Evolutionary conservation across 805 yeast species (phyloP).

Genomic region (Suhomyces prunicola): DNA sequence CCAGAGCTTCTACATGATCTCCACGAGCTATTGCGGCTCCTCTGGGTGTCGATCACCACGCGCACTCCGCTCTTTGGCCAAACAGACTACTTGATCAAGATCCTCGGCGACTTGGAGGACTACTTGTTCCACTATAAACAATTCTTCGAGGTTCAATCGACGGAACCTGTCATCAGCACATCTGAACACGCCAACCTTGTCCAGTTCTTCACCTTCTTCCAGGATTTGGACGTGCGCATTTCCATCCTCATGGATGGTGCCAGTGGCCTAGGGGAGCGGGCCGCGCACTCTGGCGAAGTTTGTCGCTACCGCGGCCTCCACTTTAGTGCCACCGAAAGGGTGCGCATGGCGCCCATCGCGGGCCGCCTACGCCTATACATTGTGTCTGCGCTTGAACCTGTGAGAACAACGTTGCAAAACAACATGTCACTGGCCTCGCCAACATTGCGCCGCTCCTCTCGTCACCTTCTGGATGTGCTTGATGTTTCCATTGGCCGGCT

Average conservation of each 20-base stretch:
- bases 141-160: slow-evolving; percentile 10
- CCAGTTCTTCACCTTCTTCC: slow-evolving; percentile 26
- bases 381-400: slow-evolving; percentile 22
- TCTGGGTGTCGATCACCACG: slow-evolving; percentile 56
- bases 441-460: neutral
- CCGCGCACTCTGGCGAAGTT: neutral
- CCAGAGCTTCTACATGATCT: slow-evolving; percentile 43
- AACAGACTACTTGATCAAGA: slow-evolving; percentile 54
- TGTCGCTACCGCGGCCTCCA: neutral
- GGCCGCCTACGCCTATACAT: slow-evolving; percentile 48
- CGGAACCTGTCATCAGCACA: slow-evolving; percentile 4
- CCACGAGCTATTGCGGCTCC: slow-evolving; percentile 46
- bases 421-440: neutral
- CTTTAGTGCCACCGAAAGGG: slow-evolving; percentile 48
- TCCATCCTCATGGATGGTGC: slow-evolving; percentile 26
- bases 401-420: slow-evolving; percentile 10
- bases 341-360: slow-evolving; percentile 51
- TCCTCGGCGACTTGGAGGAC: slow-evolving; percentile 67
- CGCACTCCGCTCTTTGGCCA: slow-evolving; percentile 50
- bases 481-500: slow-evolving; percentile 37
- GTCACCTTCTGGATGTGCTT: slow-evolving; percentile 11
- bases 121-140: slow-evolving; percentile 40
- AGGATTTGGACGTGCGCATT: slow-evolving; percentile 34
- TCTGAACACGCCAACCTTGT: slow-evolving; percentile 11
- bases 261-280: neutral